Base-by-base conservation (phyloP, 1,284 basidiomycete genomes). In the Agaricales sp. region DNA sequence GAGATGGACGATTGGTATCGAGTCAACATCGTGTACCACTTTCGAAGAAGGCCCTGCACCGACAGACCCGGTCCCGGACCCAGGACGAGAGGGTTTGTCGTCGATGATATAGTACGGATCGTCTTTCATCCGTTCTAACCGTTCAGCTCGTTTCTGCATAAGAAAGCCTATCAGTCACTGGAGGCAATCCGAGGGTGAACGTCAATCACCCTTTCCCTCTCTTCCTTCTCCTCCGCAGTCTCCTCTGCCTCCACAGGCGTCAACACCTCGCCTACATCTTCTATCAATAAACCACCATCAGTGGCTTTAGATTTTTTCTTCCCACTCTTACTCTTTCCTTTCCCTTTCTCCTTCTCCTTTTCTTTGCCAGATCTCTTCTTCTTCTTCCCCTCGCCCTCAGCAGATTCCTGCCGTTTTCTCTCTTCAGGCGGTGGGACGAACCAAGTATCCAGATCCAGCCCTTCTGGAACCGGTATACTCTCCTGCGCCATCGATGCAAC, bases 41-140 rank as follows among this genome's bases (percentile, higher is more conserved):
- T 4, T 8, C 8, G 39, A 41, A 6, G n/a, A 11, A 11, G 75
- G 3, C 66, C 64, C 16, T 61, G 60, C 46, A 61, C 57, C 49
- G 65, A 70, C 60, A n/a, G n/a, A n/a, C n/a, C n/a, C n/a, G n/a
- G n/a, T n/a, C n/a, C n/a, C n/a, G n/a, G n/a, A n/a, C n/a, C n/a
- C n/a, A n/a, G n/a, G n/a, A n/a, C n/a, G n/a, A n/a, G n/a, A n/a
- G 3, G 75, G 67, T 53, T 62, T 67, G 49, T 80, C 77, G 50
- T 87, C 85, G 35, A 79, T 73, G 53, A 94, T 82, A 61, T 94
- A 94, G 65, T 91, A 94, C 6, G 92, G 92, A 62, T 94, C 90
- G 55, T 90, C 87, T 46, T 77, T 77, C 54, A 82, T 70, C 56
- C 83, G 77, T 52, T 85, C 88, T 46, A 82, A 64, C 38, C 87